Percentiles rank a stretch among this genome's conserved stretches.
Conservation (phyloP, 2,329 filamentous ascomycete genomes). For the Colletotrichum noveboracense region DNA sequence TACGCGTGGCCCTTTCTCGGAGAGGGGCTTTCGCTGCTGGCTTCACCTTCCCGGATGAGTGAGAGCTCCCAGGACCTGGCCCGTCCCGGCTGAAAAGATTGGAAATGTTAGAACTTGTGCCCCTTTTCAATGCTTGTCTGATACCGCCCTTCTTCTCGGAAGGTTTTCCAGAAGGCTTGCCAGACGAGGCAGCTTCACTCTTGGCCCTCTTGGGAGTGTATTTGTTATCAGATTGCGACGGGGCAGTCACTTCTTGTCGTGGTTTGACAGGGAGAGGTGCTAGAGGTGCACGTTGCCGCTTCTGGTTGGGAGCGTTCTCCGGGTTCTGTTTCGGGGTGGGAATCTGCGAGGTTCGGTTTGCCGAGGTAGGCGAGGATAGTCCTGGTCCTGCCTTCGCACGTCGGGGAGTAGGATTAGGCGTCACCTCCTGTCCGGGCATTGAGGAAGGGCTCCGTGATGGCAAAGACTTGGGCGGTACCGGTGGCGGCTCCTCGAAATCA, state of each 20-base stretch:
- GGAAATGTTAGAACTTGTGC: slow-evolving; percentile 50
- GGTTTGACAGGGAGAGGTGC: slow-evolving; percentile 20
- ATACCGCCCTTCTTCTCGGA: slow-evolving; percentile 52
- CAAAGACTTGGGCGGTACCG: slow-evolving; percentile 24
- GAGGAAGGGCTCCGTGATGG: neutral
- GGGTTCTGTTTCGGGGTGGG: slow-evolving; percentile 26
- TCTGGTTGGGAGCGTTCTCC: slow-evolving; percentile 51
- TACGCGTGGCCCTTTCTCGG: neutral
- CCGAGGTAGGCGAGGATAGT: neutral
- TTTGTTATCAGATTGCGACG: slow-evolving; percentile 28
- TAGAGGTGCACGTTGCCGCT: slow-evolving; percentile 45
- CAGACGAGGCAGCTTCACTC: slow-evolving; percentile 25
- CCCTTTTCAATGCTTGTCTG: slow-evolving; percentile 57
- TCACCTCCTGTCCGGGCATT: neutral
- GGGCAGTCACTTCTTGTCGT: slow-evolving; percentile 23
- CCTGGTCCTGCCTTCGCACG: slow-evolving; percentile 1
- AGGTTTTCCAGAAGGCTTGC: slow-evolving; percentile 25
- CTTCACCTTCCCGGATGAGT: slow-evolving; percentile 24
- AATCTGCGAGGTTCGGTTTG: slow-evolving; percentile 23
- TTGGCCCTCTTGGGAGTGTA: slow-evolving; percentile 34
- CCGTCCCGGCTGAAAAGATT: slow-evolving; percentile 57
- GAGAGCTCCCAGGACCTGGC: slow-evolving; percentile 16
- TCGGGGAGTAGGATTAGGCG: neutral
- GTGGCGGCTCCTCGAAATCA: slow-evolving; percentile 4
- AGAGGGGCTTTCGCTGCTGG: slow-evolving; percentile 22